Base-by-base conservation (phyloP, 176 grass and related monocot species). In the Cenchrus americanus region DNA sequence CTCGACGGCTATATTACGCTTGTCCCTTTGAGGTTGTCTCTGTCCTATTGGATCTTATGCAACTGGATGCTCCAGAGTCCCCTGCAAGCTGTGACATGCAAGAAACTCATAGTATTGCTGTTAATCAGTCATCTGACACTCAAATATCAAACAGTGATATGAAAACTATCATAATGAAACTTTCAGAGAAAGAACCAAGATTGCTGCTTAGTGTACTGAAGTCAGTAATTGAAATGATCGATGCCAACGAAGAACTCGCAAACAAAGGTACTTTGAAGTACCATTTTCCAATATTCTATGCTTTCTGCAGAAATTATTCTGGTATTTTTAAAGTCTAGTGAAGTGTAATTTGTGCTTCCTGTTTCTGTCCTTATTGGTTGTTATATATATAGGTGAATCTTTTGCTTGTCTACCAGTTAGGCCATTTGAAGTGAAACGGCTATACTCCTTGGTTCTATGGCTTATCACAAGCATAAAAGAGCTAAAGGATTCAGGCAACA, bases 141-240 rank as follows among this genome's bases (percentile, higher is more conserved):
- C 48, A 75, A 85, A 74, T 85, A 68, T 92, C 86, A 46, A 77
- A 68, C 65, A 82, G 79, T 67, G 73, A 87, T 76, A 79, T 96
- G 71, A 96, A 94, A 78, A 87, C 21, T 69, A 73, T 96, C 40
- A 62, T 96, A 75, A 60, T 49, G 41, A 87, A 83, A 85, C 43
- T 99, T 15, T 87, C 89, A 42, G 83, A 82, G n/a, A 99, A 94
- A 82, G 91, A 93, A 82, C 93, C 96, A 49, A 90, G 87, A 55
- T 88, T 99, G 46, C 63, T 96, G 54, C 70, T 99, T 47, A 88
- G 87, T 83, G 52, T 92, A 62, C 74, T 99, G 27, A 96, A 93
- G 88, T 82, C 74, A 21, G 80, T 95, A 62, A 51, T 96, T 90
- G 91, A 94, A 87, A 90, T 75, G 68, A 90, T 99, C 18, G 96